Evolutionary conservation across 2,329 filamentous ascomycete genomes (phyloP).

Genomic region (Rugonectria rugulosa): DNA sequence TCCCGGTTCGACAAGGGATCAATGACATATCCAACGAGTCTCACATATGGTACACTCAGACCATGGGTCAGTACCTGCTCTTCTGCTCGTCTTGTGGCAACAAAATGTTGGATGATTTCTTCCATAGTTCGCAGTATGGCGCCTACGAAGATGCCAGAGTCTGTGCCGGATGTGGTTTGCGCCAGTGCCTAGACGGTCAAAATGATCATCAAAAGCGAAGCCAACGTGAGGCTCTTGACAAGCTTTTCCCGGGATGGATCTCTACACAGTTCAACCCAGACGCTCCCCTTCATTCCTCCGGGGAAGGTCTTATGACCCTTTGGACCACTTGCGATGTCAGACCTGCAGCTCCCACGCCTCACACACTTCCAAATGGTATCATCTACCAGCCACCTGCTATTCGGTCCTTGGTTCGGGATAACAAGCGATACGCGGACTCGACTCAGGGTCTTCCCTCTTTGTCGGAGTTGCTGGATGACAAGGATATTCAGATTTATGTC

Average conservation of each 20-base stretch:
- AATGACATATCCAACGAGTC: constrained; percentile 32
- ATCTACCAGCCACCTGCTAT: constrained; percentile 12
- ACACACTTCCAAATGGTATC: constrained; percentile 21
- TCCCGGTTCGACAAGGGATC: constrained; percentile 40
- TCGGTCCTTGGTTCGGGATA: constrained; percentile 33
- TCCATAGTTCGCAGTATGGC: constrained; percentile 12
- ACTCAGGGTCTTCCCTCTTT: constrained; percentile 41
- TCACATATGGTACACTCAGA: constrained; percentile 32
- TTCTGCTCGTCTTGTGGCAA: constrained; percentile 48
- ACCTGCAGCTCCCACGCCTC: not conserved
- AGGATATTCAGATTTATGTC: constrained; percentile 2
- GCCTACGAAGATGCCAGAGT: constrained; percentile 29
- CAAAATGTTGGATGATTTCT: constrained; percentile 43
- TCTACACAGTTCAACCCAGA: constrained; percentile 39
- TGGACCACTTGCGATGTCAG: constrained; percentile 23
- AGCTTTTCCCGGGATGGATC: constrained; percentile 41
- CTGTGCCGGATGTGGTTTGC: constrained; percentile 44
- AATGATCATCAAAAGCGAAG: constrained; percentile 38
- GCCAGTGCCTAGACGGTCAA: constrained; percentile 40
- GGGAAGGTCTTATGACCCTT: constrained; percentile 31
- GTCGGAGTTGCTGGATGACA: constrained; percentile 19
- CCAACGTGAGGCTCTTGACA: constrained; percentile 25
- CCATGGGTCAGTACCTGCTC: constrained; percentile 33
- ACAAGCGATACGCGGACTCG: constrained; percentile 41
- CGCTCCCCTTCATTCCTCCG: constrained; percentile 38